phyloP scores from a whole-genome alignment of 2,329 filamentous ascomycete genomes.

The Neobulgaria alba region DNA sequence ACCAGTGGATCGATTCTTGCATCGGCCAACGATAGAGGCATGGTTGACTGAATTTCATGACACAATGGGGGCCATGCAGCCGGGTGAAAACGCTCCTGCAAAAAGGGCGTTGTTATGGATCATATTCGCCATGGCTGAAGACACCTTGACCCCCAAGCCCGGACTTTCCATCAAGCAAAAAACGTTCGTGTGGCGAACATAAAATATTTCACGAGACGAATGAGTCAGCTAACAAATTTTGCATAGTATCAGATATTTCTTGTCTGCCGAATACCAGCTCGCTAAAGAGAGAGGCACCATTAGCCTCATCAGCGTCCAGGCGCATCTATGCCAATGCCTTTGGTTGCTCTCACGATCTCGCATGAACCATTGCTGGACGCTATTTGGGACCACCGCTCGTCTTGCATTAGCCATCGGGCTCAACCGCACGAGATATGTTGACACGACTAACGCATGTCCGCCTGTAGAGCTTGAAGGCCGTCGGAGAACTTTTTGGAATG shows the following conservation, averaged over 20 bases:
- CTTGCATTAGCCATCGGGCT: slow-evolving; percentile 39
- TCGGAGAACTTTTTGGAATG: slow-evolving; percentile 52
- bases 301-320: slow-evolving; percentile 47
- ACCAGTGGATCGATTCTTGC: slow-evolving; percentile 49
- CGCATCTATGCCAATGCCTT: slow-evolving; percentile 46
- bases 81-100: no score
- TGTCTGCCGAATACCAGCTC: slow-evolving; percentile 35
- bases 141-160: no score
- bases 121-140: no score
- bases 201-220: no score
- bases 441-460: slow-evolving; percentile 30
- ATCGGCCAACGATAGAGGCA: slow-evolving; percentile 40
- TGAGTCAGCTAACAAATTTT: no score
- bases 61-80: slow-evolving; percentile 20
- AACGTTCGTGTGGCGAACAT: no score
- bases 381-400: slow-evolving; percentile 48
- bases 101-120: no score
- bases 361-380: slow-evolving; percentile 52
- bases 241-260: slow-evolving; percentile 28
- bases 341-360: slow-evolving; percentile 50
- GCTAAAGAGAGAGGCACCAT: slow-evolving; percentile 44
- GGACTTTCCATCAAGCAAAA: no score
- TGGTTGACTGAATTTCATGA: slow-evolving; percentile 38
- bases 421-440: slow-evolving; percentile 28
- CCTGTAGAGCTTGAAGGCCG: slow-evolving; percentile 38